Conservation (phyloP, 371 early-diverging fungal species). For the Parasitella parasitica region DNA sequence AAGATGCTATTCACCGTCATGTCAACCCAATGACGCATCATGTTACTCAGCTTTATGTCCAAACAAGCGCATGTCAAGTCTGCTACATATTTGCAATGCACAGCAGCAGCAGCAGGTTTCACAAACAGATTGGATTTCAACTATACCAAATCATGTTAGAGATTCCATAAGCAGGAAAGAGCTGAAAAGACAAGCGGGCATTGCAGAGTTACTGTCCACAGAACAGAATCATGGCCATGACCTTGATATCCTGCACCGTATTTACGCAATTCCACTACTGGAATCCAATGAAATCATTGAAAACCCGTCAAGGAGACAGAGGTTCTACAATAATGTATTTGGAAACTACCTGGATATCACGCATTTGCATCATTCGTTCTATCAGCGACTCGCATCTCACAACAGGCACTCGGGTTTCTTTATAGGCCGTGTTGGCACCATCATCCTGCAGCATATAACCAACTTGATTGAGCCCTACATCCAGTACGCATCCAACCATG, state of each 20-base stretch:
- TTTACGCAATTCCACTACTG: conserved; percentile 37
- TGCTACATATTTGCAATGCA: background rate
- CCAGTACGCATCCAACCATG: conserved; percentile 19
- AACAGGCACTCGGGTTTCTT: conserved; percentile 17
- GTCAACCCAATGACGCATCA: conserved; percentile 7
- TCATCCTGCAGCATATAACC: conserved; percentile 17
- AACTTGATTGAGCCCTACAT: conserved; percentile 25
- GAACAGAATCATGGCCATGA: conserved; percentile 35
- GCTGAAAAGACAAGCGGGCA: conserved; percentile 38
- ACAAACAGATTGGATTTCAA: conserved; percentile 21
- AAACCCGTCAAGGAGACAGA: conserved; percentile 3
- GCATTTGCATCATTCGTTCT: conserved; percentile 21
- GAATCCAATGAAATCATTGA: conserved; percentile 8
- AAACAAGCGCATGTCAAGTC: conserved; percentile 15
- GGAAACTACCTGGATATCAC: conserved; percentile 30
- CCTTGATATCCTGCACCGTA: conserved; percentile 23
- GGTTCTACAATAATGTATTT: conserved; percentile 35
- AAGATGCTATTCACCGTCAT: conserved; percentile 33
- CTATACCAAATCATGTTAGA: conserved; percentile 19
- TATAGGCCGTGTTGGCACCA: conserved; percentile 17
- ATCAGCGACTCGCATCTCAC: conserved; percentile 2
- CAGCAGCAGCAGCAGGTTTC: background rate
- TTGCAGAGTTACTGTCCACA: conserved; percentile 31
- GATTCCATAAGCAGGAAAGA: conserved; percentile 19
- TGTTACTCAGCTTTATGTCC: conserved; percentile 43